These are phyloP conservation scores for Eragrostis curvula DNA, from an alignment of 176 grass and related monocot genomes.

Conservation along the genomic window DNA sequence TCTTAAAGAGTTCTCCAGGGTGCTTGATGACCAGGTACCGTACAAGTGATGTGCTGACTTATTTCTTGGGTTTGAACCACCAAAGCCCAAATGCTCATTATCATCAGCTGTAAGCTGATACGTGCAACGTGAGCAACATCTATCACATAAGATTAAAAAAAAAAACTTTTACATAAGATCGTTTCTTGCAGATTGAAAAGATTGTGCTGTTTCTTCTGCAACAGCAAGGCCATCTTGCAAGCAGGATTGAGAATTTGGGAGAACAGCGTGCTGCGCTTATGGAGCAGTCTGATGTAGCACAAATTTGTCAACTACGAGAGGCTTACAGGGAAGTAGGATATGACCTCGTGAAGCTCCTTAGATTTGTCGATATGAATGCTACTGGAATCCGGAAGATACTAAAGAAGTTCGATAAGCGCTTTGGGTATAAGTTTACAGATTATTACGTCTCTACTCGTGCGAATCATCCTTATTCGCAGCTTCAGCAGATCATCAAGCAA, in stretches of 20 bases:
- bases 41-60: neutral
- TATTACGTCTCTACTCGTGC: slow-evolving; percentile 88
- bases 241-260: slow-evolving; percentile 75
- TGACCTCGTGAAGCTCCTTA: slow-evolving; percentile 88
- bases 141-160: neutral
- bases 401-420: slow-evolving; percentile 95
- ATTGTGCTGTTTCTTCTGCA: slow-evolving; percentile 86
- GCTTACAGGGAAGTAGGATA: slow-evolving; percentile 67
- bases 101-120: neutral
- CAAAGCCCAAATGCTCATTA: neutral
- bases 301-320: slow-evolving; percentile 65
- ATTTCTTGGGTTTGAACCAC: slow-evolving; percentile 28
- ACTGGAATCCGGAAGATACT: slow-evolving; percentile 94
- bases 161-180: slow-evolving; percentile 4
- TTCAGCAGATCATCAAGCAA: slow-evolving; percentile 96
- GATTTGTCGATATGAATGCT: slow-evolving; percentile 91
- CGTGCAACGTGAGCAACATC: neutral
- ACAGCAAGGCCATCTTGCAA: slow-evolving; percentile 88
- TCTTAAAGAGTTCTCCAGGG: slow-evolving; percentile 89
- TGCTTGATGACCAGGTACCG: slow-evolving; percentile 90
- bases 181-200: slow-evolving; percentile 80
- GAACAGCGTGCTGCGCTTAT: slow-evolving; percentile 45
- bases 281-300: slow-evolving; percentile 49
- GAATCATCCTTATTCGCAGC: slow-evolving; percentile 91
- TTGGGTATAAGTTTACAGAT: slow-evolving; percentile 81